A percentile compares a stretch with the other conserved stretches of the same genome.
Conservation (phyloP, 192 early-diverging fungal species). For the Rhizophagus prolifer region DNA sequence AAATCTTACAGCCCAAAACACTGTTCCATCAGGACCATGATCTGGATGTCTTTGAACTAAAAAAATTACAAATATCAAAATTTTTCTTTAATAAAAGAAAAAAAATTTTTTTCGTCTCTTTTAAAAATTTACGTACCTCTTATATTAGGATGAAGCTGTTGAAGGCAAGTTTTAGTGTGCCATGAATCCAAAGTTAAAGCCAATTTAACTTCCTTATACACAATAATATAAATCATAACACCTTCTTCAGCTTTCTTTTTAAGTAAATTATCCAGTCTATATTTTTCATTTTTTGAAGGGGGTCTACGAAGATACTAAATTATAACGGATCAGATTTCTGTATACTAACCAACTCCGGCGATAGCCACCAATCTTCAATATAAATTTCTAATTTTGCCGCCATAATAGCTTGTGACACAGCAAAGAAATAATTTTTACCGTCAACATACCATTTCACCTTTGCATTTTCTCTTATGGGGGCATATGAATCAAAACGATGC, state of each 20-base stretch:
- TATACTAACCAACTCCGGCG: constrained; percentile 65
- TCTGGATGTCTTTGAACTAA: constrained; percentile 83
- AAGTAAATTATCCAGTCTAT: constrained; percentile 69
- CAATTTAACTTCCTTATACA: constrained; percentile 79
- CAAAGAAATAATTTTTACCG: constrained; percentile 73
- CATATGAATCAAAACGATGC: constrained; percentile 73
- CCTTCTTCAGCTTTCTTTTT: constrained; percentile 80
- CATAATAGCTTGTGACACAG: constrained; percentile 70
- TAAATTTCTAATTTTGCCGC: constrained; percentile 66
- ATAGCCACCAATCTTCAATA: constrained; percentile 86
- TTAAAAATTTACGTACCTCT: constrained; percentile 38
- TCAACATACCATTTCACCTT: constrained; percentile 73
- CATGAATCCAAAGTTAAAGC: constrained; percentile 69
- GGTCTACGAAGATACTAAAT: constrained; percentile 66
- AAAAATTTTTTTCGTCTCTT: neutral
- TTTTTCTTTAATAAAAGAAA: neutral
- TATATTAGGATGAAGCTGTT: constrained; percentile 73
- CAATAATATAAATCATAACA: constrained; percentile 76
- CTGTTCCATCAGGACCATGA: constrained; percentile 65
- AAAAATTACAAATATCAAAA: neutral
- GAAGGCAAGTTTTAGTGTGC: constrained; percentile 71
- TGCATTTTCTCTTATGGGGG: constrained; percentile 64
- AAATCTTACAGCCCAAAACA: constrained; percentile 74
- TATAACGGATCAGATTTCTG: neutral
- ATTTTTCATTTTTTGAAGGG: constrained; percentile 69